Conservation (phyloP, 176 grass and related monocot species). For the Oryza officinalis region DNA sequence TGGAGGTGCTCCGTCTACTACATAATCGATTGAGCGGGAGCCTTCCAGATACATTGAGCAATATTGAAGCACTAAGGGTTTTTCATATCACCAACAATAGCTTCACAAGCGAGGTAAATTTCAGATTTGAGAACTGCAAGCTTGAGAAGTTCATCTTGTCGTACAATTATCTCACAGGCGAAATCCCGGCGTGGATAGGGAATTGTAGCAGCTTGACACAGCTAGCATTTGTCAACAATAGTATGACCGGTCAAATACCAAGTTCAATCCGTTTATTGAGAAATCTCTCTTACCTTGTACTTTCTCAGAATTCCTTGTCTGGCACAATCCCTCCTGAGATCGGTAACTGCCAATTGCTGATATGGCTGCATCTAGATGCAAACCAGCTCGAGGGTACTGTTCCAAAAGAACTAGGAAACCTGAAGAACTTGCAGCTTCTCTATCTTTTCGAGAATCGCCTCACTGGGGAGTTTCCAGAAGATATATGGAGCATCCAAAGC, state of each 20-base stretch:
- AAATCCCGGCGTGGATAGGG: conserved; percentile 55
- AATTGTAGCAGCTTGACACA: conserved; percentile 52
- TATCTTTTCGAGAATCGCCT: conserved; percentile 47
- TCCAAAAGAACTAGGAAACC: conserved; percentile 48
- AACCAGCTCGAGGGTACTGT: conserved; percentile 56
- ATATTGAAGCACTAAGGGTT: conserved; percentile 39
- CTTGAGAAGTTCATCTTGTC: conserved; percentile 59
- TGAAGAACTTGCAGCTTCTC: conserved; percentile 35
- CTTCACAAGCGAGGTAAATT: conserved; percentile 56
- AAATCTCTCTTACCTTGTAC: conserved; percentile 56
- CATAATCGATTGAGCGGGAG: conserved; percentile 63
- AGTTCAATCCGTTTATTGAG: conserved; percentile 48
- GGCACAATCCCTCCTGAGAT: conserved; percentile 60
- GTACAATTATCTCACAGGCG: conserved; percentile 50
- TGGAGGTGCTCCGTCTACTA: conserved; percentile 57
- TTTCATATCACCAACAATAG: conserved; percentile 53
- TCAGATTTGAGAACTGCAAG: conserved; percentile 51
- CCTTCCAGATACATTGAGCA: conserved; percentile 53
- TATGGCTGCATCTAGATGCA: conserved; percentile 38
- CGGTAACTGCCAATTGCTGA: conserved; percentile 37
- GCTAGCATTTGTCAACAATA: conserved; percentile 51
- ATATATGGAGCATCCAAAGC: neutral
- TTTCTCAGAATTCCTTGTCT: conserved; percentile 58
- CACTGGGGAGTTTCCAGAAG: conserved; percentile 25
- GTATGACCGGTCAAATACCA: conserved; percentile 62